Evolutionary conservation across 208 protist genomes (phyloP).

Genomic region (Crithidia bombi): DNA sequence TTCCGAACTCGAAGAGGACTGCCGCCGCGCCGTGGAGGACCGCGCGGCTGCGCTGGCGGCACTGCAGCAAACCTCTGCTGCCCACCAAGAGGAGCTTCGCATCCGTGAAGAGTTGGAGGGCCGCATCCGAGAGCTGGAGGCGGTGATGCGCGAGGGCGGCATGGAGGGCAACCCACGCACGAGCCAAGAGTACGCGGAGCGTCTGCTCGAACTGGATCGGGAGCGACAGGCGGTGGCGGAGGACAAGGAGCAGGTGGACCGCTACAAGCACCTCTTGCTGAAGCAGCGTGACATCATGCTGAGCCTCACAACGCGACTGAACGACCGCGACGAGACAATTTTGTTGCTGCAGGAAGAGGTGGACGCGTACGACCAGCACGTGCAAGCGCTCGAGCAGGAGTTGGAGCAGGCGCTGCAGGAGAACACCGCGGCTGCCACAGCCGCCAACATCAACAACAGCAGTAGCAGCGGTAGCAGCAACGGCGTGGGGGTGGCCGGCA

Average conservation of each 20-base stretch:
- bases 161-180: conserved; percentile 53
- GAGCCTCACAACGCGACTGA: conserved; percentile 89
- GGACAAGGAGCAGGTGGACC: conserved; percentile 92
- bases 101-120: conserved; percentile 54
- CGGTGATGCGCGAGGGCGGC: conserved; percentile 48
- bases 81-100: conserved; percentile 49
- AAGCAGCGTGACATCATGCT: conserved; percentile 98
- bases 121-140: conserved; percentile 63
- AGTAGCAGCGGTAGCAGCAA: not conserved
- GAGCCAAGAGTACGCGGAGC: conserved; percentile 58
- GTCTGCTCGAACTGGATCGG: conserved; percentile 83
- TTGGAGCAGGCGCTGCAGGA: conserved; percentile 38
- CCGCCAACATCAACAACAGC: not conserved
- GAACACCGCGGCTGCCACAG: not conserved
- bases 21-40: conserved; percentile 36
- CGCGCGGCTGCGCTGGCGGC: conserved; percentile 65
- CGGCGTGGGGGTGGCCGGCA: too few species aligned
- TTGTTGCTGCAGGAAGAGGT: conserved; percentile 87
- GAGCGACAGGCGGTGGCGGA: conserved; percentile 84
- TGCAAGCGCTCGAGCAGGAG: conserved; percentile 72
- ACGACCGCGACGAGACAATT: conserved; percentile 94
- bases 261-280: conserved; percentile 96
- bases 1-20: conserved; percentile 41
- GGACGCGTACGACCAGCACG: conserved; percentile 84
- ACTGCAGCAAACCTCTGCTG: conserved; percentile 51